A percentile compares a stretch with the other conserved stretches of the same genome.
Evolutionary conservation across 1,284 basidiomycete genomes (phyloP).

Genomic region (Sporisorium scitamineum): DNA sequence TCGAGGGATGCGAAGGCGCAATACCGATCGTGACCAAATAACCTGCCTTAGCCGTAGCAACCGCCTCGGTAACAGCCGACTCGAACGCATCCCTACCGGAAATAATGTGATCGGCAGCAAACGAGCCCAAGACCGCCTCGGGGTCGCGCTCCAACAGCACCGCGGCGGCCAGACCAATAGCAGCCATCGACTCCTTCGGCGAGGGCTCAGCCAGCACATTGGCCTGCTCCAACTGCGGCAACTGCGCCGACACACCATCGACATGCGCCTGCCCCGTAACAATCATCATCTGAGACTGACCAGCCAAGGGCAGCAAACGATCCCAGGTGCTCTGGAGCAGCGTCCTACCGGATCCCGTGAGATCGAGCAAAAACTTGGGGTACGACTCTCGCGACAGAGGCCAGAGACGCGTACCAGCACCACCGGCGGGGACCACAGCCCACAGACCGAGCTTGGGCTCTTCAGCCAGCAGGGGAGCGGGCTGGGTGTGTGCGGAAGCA

Average conservation of each 20-base stretch:
- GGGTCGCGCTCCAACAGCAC: conserved; percentile 65
- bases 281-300: conserved; percentile 60
- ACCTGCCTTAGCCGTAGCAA: conserved; percentile 64
- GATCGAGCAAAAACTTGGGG: conserved; percentile 67
- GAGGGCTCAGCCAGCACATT: conserved; percentile 67
- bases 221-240: conserved; percentile 52
- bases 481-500: conserved; percentile 33
- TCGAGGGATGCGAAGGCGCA: conserved; percentile 67
- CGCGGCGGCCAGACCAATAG: conserved; percentile 67
- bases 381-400: conserved; percentile 63
- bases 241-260: conserved; percentile 58
- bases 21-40: conserved; percentile 69
- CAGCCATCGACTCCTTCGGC: conserved; percentile 67
- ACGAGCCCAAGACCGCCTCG: conserved; percentile 66
- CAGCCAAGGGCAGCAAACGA: conserved; percentile 61
- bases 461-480: conserved; percentile 56
- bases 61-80: conserved; percentile 66
- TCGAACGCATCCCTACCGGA: conserved; percentile 68
- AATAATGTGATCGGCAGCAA: conserved; percentile 69
- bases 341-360: conserved; percentile 62
- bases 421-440: conserved; percentile 67
- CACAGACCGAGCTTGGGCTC: conserved; percentile 65
- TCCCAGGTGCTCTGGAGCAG: conserved; percentile 67
- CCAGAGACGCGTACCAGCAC: conserved; percentile 67
- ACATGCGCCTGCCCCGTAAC: conserved; percentile 64